Conservation (phyloP, 2,329 filamentous ascomycete species). For the Arthroderma sp. region DNA sequence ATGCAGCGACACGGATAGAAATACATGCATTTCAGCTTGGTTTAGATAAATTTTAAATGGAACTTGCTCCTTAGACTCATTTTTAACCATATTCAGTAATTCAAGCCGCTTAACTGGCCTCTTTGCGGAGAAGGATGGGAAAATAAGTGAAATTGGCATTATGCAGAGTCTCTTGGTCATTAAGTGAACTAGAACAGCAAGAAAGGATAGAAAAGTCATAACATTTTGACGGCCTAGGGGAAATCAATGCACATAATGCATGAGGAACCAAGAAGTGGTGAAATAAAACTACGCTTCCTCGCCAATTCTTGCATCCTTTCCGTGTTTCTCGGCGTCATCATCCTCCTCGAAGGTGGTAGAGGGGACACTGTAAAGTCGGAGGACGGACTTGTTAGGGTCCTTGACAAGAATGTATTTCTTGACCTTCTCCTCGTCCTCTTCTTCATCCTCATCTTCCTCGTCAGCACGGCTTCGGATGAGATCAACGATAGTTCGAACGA, state of each 20-base stretch:
- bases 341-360: constrained; percentile 78
- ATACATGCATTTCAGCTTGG: no score
- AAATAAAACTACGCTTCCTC: constrained; percentile 42
- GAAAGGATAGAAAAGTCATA: background rate
- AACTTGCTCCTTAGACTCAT: no score
- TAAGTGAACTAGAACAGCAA: background rate
- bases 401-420: constrained; percentile 49
- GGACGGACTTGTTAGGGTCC: constrained; percentile 94
- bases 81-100: no score
- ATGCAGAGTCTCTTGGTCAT: background rate
- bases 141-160: background rate
- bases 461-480: constrained; percentile 43
- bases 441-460: constrained; percentile 26
- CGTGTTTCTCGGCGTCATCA: constrained; percentile 50
- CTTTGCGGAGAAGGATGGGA: background rate
- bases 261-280: background rate
- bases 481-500: constrained; percentile 94
- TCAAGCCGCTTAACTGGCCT: background rate
- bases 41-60: no score
- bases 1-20: no score
- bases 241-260: background rate
- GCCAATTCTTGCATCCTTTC: constrained; percentile 43
- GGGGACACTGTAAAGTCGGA: constrained; percentile 87
- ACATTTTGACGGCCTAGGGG: background rate
- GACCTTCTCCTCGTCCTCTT: constrained; percentile 28